Base-by-base conservation (phyloP, 148 eudicot species). In the Chenopodium suecicum region DNA sequence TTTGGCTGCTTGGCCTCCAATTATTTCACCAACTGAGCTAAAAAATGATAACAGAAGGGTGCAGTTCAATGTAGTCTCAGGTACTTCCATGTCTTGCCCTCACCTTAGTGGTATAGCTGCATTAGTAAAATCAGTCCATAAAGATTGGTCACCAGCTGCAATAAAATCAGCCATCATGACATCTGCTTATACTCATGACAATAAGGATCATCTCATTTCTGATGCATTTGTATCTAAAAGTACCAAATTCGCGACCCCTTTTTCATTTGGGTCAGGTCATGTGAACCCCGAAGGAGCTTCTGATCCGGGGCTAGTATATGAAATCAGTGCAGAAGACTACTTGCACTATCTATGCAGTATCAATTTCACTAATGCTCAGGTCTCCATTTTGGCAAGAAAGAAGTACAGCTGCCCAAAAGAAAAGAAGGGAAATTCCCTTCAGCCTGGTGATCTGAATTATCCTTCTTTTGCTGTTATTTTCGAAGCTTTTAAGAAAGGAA, bases 1-100 rank as follows among this genome's bases (percentile, higher is more conserved):
- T 22, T 70, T 92, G 32, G 94, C 97, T 9, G 94, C 94, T 20
- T 92, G 97, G 97, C 92, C 94, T 25, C 91, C 94, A 14, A 85
- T 78, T 58, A 74, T 86, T 7, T 77, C 94, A 63, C 92, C 91
- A n/a, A 86, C 94, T 46, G 77, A 78, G 85, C 91, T 89, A 47
- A 76, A 84, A 27, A 73, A 60, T 22, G 97, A 91, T 75, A 78
- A 75, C 12, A 92, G 97, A 73, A 89, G 91, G 6, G 89, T 87
- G 50, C 77, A 64, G 11, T 92, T 88, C 84, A 92, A 92, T 78
- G 83, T 92, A 5, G 54, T 92, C 31, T 92, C 97, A 14, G 95
- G 95, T 64, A 92, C 97, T 31, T 92, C 97, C 12, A 92, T 92
- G 97, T 88, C 97, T 8, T 92, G 94, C 70, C 97, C 97, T 50